These are phyloP conservation scores for Epichloe sylvatica DNA, from an alignment of 2,329 filamentous ascomycete species.

Conservation along the genomic window DNA sequence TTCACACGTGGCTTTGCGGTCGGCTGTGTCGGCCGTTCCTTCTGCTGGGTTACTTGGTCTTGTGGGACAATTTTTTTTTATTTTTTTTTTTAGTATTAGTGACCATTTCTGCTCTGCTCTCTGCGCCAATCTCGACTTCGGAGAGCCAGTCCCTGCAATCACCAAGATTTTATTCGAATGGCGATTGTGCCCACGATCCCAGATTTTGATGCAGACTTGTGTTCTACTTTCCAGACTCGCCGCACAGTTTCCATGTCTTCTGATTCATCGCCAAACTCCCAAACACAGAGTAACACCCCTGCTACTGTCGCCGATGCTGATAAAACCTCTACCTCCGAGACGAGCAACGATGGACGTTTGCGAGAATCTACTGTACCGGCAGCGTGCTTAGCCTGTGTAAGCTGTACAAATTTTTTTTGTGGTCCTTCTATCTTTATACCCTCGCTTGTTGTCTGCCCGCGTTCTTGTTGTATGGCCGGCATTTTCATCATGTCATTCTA, in stretches of 20 bases:
- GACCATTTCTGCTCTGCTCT: neutral
- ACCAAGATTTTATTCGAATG: neutral
- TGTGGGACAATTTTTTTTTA: too few relatives aligned
- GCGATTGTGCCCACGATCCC: conserved; percentile 1
- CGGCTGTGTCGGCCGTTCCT: neutral
- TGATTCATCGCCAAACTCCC: conserved; percentile 4
- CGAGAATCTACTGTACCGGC: conserved; percentile 29
- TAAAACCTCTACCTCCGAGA: conserved; percentile 3
- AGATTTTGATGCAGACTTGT: neutral
- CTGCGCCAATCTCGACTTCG: neutral
- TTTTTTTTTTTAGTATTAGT: neutral
- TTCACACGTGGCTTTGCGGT: neutral
- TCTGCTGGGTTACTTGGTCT: neutral
- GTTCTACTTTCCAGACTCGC: neutral
- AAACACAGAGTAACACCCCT: conserved; percentile 2
- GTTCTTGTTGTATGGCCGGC: neutral
- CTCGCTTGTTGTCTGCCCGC: neutral
- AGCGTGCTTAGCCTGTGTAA: conserved; percentile 42
- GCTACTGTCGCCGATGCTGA: neutral
- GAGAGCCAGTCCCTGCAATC: neutral
- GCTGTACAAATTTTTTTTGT: conserved; percentile 7
- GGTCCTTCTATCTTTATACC: neutral
- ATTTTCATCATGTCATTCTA: neutral
- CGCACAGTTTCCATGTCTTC: conserved; percentile 2
- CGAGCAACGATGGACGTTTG: conserved; percentile 9